These are phyloP conservation scores for Raffaelea arxii DNA, from an alignment of 2,329 filamentous ascomycete species.

Conservation along the genomic window DNA sequence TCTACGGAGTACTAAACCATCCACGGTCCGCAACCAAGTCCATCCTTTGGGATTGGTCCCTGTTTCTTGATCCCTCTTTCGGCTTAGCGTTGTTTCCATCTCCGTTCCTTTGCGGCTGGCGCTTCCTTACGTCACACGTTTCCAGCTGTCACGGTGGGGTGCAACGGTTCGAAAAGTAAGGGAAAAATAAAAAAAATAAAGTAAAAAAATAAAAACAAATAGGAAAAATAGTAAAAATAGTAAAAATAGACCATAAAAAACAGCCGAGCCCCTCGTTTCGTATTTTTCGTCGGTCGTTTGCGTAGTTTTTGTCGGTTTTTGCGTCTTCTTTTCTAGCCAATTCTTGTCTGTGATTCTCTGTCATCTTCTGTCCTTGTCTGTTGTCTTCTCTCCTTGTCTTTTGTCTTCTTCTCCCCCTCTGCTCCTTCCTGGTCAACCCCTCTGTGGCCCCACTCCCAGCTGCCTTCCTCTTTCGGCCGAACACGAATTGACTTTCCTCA, in stretches of 20 bases:
- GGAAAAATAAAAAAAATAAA: conserved; percentile 12
- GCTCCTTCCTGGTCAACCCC: neutral
- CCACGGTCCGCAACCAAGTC: too few relatives aligned
- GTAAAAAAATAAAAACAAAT: neutral
- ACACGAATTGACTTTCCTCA: too few relatives aligned
- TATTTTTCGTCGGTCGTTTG: too few relatives aligned
- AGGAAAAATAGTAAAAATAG: neutral
- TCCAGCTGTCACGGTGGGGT: too few relatives aligned
- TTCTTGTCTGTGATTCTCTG: too few relatives aligned
- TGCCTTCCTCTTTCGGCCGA: too few relatives aligned
- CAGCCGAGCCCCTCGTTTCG: too few relatives aligned
- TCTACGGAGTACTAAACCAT: too few relatives aligned
- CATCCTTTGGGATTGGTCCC: neutral
- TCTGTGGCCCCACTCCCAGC: too few relatives aligned
- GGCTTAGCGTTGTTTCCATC: neutral
- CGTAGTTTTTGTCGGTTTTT: too few relatives aligned
- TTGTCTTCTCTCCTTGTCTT: neutral
- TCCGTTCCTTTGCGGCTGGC: neutral
- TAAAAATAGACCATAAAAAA: neutral
- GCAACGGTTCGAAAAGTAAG: neutral
- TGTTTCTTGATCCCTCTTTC: neutral
- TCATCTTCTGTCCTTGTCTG: neutral
- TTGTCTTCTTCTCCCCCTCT: neutral
- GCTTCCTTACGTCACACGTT: too few relatives aligned
- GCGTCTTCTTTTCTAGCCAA: too few relatives aligned